These are phyloP conservation scores for Citrus reticulata DNA, from an alignment of 345 rosid genomes.

Conservation along the genomic window DNA sequence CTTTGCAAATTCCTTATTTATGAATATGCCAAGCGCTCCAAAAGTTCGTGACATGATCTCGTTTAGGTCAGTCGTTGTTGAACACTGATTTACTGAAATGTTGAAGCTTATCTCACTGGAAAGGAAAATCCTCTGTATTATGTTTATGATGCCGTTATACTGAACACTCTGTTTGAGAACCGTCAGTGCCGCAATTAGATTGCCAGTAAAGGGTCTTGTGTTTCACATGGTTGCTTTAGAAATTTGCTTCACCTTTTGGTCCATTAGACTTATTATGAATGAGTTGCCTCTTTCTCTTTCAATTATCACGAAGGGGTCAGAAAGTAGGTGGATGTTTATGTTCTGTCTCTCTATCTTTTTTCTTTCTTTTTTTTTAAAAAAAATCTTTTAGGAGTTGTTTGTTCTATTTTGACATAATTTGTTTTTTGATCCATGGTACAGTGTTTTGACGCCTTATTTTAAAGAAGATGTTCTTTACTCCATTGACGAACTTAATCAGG, in stretches of 20 bases:
- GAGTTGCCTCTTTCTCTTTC: neutral
- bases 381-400: neutral
- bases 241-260: neutral
- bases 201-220: neutral
- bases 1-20: conserved; percentile 94
- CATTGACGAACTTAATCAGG: conserved; percentile 65
- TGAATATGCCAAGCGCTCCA: conserved; percentile 93
- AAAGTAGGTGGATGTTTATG: neutral
- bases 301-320: neutral
- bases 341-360: too few relatives aligned
- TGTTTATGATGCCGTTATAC: neutral
- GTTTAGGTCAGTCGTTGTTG: conserved; percentile 54
- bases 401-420: conserved; percentile 22
- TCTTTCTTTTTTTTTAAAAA: neutral
- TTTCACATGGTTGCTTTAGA: neutral
- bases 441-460: conserved; percentile 94
- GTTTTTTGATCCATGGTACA: conserved; percentile 28
- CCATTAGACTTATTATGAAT: neutral
- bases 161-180: neutral
- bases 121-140: neutral
- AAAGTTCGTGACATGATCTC: conserved; percentile 89
- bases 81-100: neutral
- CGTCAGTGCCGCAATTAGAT: neutral
- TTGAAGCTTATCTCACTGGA: conserved; percentile 2
- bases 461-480: conserved; percentile 89